Conservation (phyloP, 768 basidiomycete species). For the Sarcodon sp. region DNA sequence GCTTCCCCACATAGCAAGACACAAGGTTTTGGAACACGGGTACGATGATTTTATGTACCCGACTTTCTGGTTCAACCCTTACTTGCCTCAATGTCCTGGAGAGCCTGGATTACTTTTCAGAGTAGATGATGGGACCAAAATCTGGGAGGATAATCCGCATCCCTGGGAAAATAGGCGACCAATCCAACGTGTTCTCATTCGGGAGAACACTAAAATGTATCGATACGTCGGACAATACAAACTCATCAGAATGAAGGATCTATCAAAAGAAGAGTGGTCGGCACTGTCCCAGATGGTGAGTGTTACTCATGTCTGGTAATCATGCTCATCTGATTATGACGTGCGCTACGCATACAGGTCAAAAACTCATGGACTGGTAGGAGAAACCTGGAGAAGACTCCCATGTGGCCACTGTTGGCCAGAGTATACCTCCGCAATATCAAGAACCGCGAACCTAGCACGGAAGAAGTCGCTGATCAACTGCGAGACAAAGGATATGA, state of each 20-base stretch:
- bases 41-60: background rate
- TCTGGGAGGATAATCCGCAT: background rate
- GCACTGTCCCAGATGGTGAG: background rate
- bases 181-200: background rate
- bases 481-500: too few species aligned
- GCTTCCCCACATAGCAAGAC: background rate
- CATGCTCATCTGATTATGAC: too few species aligned
- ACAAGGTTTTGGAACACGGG: background rate
- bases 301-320: too few species aligned
- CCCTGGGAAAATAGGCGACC: background rate
- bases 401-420: too few species aligned
- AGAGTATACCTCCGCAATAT: too few species aligned
- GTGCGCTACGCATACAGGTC: too few species aligned
- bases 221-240: background rate
- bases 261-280: background rate
- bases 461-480: too few species aligned
- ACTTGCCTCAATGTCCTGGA: background rate
- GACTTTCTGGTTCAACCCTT: background rate
- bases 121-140: background rate
- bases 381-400: too few species aligned
- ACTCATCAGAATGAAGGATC: background rate
- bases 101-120: background rate
- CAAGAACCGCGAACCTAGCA: too few species aligned
- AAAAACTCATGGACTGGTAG: too few species aligned
- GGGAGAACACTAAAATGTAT: background rate